These are phyloP conservation scores for Colletotrichum limetticola DNA, from an alignment of 2,329 filamentous ascomycete genomes.

Conservation along the genomic window DNA sequence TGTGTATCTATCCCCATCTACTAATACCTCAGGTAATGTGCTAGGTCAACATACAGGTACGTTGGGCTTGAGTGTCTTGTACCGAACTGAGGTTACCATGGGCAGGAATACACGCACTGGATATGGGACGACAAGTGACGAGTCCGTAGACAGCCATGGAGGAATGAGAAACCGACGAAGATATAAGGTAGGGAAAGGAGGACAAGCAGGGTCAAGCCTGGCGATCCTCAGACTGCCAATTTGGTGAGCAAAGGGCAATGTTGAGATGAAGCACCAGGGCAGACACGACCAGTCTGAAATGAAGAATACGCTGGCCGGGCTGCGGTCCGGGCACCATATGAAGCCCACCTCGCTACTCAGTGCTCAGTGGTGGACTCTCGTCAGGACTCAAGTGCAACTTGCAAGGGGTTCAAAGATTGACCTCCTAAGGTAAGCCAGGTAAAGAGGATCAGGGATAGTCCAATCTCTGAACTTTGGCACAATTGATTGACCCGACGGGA, in stretches of 20 bases:
- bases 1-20: not conserved
- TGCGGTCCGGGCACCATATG: not conserved
- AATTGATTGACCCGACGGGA: not conserved
- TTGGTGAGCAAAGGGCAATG: not conserved
- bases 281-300: not conserved
- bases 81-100: not conserved
- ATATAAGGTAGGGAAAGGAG: not conserved
- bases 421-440: not conserved
- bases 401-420: no score
- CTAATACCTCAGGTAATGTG: no score
- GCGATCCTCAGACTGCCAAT: not conserved
- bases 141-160: not conserved
- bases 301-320: not conserved
- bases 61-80: not conserved
- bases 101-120: not conserved
- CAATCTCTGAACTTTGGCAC: not conserved
- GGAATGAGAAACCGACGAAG: not conserved
- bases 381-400: no score
- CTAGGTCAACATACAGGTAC: not conserved
- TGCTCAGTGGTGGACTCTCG: no score
- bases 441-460: not conserved
- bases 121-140: not conserved
- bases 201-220: not conserved
- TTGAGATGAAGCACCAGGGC: not conserved
- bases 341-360: not conserved